Evolutionary conservation across 2,329 filamentous ascomycete genomes (phyloP), one percentile per base, ranked within the genome.

Genomic region (Achaetomium macrosporum): DNA sequence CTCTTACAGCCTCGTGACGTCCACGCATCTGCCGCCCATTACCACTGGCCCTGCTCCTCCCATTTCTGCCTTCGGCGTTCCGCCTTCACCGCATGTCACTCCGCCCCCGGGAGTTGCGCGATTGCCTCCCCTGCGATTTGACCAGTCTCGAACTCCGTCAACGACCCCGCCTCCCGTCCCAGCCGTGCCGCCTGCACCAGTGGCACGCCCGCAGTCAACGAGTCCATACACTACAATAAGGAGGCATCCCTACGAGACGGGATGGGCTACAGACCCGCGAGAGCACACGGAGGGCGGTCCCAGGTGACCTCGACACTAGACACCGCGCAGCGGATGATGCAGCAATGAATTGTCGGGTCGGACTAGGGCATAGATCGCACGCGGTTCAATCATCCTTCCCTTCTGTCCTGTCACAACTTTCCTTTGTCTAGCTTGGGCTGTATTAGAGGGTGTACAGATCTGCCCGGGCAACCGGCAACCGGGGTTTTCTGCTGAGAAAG

Each of bases 81-180:
- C 68, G 16, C 68, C 60, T 4, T 64, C 69, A 37, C 69, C 70
- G 1, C 71, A 69, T n/a, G 63, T 64, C 6, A 71, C 71, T 3
- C 66, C 69, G 9, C 66, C 70, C 1, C 64, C 66, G 1, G 67
- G 68, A 5, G 67, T 68, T 12, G 73, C 77, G 10, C 69, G 74
- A 51, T 65, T 80, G 3, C 77, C 77, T 5, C 75, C 77, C 2
- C 60, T 81, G 36, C 69, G 76, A 5, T 72, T 79, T 57, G 76
- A 79, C 37, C 68, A 68, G 35, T 61, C 60, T 8, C 52, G 53
- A 11, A 51, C 58, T 2, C 52, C 63, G 59, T 41, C 66, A 59
- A 42, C 62, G 62, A 50, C 68, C 61, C 49, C 60, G 29, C 50
- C 62, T 35, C 50, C 57, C 4, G 20, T 57, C 19, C 42, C 53